phyloP scores from a whole-genome alignment of 1,139 yeast species.

The Hyphopichia fennica region DNA sequence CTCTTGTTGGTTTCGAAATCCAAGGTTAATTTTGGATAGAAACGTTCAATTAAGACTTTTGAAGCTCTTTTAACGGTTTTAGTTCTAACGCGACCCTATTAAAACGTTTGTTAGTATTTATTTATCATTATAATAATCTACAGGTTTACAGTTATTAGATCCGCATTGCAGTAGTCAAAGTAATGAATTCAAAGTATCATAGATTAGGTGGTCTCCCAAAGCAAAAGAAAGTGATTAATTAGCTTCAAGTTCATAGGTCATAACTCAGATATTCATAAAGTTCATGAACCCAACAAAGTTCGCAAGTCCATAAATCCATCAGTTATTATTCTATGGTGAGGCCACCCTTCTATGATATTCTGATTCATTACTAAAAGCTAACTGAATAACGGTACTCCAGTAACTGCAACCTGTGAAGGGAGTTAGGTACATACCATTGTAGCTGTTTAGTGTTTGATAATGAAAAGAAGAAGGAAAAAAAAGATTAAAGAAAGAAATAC shows the following conservation, averaged over 20 bases:
- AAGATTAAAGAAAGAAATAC: slow-evolving; percentile 10
- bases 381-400: slow-evolving; percentile 5
- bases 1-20: slow-evolving; percentile 99
- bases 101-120: slow-evolving; percentile 26
- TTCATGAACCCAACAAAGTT: too few species aligned
- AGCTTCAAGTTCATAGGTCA: too few species aligned
- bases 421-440: slow-evolving; percentile 36
- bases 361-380: neutral
- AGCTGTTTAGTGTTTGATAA: slow-evolving; percentile 26
- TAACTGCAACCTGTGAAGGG: slow-evolving; percentile 7
- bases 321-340: too few species aligned
- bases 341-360: too few species aligned
- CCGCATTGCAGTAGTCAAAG: neutral
- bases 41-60: slow-evolving; percentile 98
- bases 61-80: slow-evolving; percentile 99
- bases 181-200: too few species aligned
- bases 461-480: slow-evolving; percentile 12
- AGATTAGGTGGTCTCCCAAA: too few species aligned
- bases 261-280: too few species aligned
- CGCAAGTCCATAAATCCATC: too few species aligned
- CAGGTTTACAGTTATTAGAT: slow-evolving; percentile 1
- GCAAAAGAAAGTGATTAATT: too few species aligned
- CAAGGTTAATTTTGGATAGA: slow-evolving; percentile 99
- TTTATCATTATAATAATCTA: neutral
- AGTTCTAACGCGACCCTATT: slow-evolving; percentile 97